Evolutionary conservation across 768 basidiomycete genomes (phyloP).

Genomic region (Lactifluus pinguis): DNA sequence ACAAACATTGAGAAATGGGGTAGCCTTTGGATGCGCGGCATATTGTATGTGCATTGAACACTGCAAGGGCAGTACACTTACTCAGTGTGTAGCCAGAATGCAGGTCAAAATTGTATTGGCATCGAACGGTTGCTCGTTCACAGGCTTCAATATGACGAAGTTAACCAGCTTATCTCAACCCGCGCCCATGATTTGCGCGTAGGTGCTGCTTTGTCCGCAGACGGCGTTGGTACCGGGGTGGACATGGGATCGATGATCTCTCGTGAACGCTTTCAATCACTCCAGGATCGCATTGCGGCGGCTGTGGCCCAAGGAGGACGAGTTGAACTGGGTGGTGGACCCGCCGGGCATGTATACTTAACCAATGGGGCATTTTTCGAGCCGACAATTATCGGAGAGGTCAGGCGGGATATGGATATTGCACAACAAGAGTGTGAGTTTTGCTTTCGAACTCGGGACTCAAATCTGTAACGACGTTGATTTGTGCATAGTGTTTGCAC

Average conservation of each 20-base stretch:
- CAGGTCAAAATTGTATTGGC: conserved; percentile 95
- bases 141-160: conserved; percentile 60
- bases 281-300: conserved; percentile 57
- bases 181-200: conserved; percentile 62
- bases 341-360: conserved; percentile 56
- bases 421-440: conserved; percentile 71
- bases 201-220: conserved; percentile 65
- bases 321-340: conserved; percentile 53
- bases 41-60: conserved; percentile 54
- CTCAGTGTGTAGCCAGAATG: conserved; percentile 59
- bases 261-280: conserved; percentile 32
- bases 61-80: neutral
- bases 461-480: conserved; percentile 6
- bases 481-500: conserved; percentile 69
- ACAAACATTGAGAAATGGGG: conserved; percentile 77
- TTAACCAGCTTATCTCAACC: conserved; percentile 57
- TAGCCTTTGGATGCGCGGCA: conserved; percentile 81
- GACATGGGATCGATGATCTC: conserved; percentile 70
- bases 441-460: neutral
- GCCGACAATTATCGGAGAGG: conserved; percentile 81
- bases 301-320: conserved; percentile 64
- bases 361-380: conserved; percentile 74
- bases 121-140: conserved; percentile 92
- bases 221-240: conserved; percentile 61
- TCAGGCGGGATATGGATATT: conserved; percentile 60